Evolutionary conservation across 306 rosid genomes (phyloP).

Genomic region (Geum urbanum): DNA sequence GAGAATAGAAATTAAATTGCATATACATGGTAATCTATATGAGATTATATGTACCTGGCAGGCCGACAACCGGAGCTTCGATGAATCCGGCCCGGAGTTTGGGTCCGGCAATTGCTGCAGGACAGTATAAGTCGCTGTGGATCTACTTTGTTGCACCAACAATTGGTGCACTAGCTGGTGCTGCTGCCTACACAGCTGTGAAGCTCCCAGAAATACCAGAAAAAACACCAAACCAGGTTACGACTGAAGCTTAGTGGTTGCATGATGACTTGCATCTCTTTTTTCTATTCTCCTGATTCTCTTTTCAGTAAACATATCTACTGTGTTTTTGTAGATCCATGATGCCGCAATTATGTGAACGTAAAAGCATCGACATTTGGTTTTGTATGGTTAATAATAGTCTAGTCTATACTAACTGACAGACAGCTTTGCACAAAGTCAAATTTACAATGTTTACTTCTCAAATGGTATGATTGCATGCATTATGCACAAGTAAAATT

Average conservation of each 20-base stretch:
- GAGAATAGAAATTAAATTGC: background rate
- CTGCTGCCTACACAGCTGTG: constrained; percentile 35
- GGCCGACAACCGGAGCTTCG: constrained; percentile 53
- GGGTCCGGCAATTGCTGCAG: constrained; percentile 47
- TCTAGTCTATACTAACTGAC: background rate
- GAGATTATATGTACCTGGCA: constrained; percentile 17
- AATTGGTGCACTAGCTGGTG: constrained; percentile 52
- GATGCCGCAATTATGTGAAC: background rate
- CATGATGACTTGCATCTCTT: background rate
- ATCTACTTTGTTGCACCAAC: constrained; percentile 46
- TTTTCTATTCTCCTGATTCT: background rate
- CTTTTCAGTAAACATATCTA: background rate
- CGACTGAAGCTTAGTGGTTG: background rate
- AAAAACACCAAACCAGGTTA: constrained; percentile 16
- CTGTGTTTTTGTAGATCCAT: background rate
- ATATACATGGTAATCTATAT: background rate
- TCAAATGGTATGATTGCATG: background rate
- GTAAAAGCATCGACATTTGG: background rate
- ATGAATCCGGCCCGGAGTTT: constrained; percentile 65
- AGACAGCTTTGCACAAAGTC: no score
- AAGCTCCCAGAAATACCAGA: constrained; percentile 26
- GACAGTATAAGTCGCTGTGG: constrained; percentile 46
- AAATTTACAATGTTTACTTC: background rate
- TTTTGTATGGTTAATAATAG: background rate
- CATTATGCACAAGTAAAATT: no score